Percentiles rank a stretch among this genome's conserved stretches.
phyloP scores from a whole-genome alignment of 2,329 filamentous ascomycete species.

The Phoma sp. region DNA sequence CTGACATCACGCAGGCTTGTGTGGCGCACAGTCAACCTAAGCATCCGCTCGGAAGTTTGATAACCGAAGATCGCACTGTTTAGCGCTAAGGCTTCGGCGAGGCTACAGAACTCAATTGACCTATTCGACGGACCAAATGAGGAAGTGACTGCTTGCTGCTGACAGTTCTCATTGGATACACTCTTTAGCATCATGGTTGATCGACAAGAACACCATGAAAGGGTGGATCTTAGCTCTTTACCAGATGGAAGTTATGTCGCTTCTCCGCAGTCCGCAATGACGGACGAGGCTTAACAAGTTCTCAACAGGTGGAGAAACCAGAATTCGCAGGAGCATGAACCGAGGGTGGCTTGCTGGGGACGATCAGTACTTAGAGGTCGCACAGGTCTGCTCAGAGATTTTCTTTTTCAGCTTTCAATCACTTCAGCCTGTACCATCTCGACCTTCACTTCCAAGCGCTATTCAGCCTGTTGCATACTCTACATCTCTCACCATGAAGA shows the following conservation, averaged over 20 bases:
- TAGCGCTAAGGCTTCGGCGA: neutral
- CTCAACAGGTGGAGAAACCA: neutral
- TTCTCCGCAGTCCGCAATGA: neutral
- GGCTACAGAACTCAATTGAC: slow-evolving; percentile 2
- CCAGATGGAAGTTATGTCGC: neutral
- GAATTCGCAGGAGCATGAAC: neutral
- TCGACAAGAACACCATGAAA: slow-evolving; percentile 5
- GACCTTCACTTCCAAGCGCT: neutral
- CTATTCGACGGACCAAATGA: neutral
- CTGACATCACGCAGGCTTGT: slow-evolving; percentile 5
- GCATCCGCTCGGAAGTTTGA: slow-evolving; percentile 4
- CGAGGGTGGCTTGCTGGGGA: neutral
- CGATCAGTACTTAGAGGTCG: slow-evolving; percentile 1
- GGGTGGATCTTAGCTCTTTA: neutral
- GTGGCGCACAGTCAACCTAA: neutral
- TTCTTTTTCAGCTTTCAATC: neutral
- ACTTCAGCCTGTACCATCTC: neutral
- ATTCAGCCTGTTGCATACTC: neutral
- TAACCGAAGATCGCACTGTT: slow-evolving; percentile 1
- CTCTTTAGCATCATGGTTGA: neutral
- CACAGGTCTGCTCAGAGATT: neutral
- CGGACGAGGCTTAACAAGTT: neutral
- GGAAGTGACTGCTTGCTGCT: neutral
- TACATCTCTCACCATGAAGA: neutral
- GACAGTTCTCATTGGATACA: neutral